Evolutionary conservation across 2,329 filamentous ascomycete species (phyloP), one percentile per base, ranked within the genome.

Genomic region (Cladosporium sp.): DNA sequence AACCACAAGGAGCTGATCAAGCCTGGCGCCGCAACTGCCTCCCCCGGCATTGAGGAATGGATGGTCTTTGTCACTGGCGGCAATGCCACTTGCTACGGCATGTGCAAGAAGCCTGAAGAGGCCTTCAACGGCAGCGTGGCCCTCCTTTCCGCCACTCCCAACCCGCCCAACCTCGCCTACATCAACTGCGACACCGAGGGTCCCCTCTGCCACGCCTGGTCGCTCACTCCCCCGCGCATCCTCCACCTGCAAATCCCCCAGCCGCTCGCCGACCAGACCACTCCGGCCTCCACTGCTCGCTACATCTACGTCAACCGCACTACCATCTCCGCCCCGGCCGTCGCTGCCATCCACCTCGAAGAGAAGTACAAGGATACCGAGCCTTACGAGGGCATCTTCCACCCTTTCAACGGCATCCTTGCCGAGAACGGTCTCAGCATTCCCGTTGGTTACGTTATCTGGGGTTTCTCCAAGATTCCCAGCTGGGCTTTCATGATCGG

Each of bases 401-500:
- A 92, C 68, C 87, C 87, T 54, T 85, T 89, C 64, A 79, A 88
- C 61, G 85, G 87, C 55, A 69, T 72, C 54, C 70, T 86, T 36
- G 82, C 80, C 53, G 69, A 86, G 72, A 76, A 79, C 56, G 77
- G 78, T 56, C 60, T 88, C 25, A 73, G 48, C 27, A 69, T 85
- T 46, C 84, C 85, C 33, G 69, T 85, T 38, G 87, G 78, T 51
- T 90, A 87, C 64, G 58, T 78, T 45, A 74, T 88, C 59, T 89
- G 81, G 79, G 75, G 62, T 25, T 75, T 84, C 61, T 70, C 74
- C 29, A 71, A 74, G 66, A 73, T 84, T 57, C 82, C 82, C 3
- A 82, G 76, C 59, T 92, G 87, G 87, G 70, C 81, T 49, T 83
- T 89, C 63, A 91, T 92, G 87, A 76, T 92, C 58, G 65, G 80